Evolutionary conservation across 2,329 filamentous ascomycete species (phyloP), one percentile per base, ranked within the genome.

Genomic region (Tolypocladium pustulatum): DNA sequence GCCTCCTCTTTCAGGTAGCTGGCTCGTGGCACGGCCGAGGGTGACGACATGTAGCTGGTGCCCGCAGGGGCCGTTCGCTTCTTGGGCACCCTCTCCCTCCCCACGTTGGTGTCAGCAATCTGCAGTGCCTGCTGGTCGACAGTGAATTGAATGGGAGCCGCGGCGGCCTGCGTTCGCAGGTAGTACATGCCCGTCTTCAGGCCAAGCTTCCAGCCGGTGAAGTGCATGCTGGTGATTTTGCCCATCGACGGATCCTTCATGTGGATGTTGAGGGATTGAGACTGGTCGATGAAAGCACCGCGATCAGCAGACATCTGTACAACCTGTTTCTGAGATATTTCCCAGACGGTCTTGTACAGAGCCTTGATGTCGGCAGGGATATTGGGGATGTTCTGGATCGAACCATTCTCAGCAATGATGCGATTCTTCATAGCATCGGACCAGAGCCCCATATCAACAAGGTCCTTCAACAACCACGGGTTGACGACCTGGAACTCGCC

Each of bases 121-220:
- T 91, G 90, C 66, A 99, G 86, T 59, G 90, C 89, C 76, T 96
- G 90, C 76, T 99, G 93, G 72, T 99, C 94, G 70, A 99, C 94
- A 5, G 94, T 99, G 80, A 99, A 99, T 76, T 99, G 94, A 65
- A 99, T 99, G 57, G 94, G 94, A 54, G 92, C 91, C 22, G 92
- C 92, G 40, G 94, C 94, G 63, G 94, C 94, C 86, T 96, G 94
- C 54, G 94, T 99, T 69, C 94, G 91, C 67, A 99, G 87, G 78
- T 99, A 99, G 86, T 99, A 99, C 94, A 99, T 97, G 80, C 94
- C 94, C 40, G 94, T 99, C 88, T 99, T 99, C 66, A 99, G 85
- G 70, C 94, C 94, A 65, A 97, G 87, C 83, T 97, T 99, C 94
- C 94, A 99, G 68, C 94, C 94, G 55, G 94, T 85, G 72, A 99